Evolutionary conservation across 768 basidiomycete genomes (phyloP).

Genomic region (Coprinopsis sp.): DNA sequence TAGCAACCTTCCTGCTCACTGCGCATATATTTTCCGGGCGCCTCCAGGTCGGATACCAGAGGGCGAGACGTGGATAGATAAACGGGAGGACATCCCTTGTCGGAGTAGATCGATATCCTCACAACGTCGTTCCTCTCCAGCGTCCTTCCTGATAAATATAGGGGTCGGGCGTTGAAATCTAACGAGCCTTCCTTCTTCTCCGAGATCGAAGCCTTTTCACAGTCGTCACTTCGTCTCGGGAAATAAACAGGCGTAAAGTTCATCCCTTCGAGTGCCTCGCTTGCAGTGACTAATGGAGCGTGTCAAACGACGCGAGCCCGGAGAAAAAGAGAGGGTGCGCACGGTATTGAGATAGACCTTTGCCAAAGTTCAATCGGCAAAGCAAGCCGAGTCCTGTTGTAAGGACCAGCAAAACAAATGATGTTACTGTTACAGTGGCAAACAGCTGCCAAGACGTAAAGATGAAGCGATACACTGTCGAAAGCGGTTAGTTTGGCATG

Average conservation of each 20-base stretch:
- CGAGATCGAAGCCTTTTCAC: constrained; percentile 1
- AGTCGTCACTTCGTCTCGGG: constrained; percentile 14
- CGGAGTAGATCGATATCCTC: constrained; percentile 25
- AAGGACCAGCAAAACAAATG: constrained; percentile 36
- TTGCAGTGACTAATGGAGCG: constrained; percentile 31
- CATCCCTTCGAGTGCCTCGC: constrained; percentile 34
- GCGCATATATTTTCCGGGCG: constrained; percentile 3
- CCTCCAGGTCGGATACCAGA: constrained; percentile 20
- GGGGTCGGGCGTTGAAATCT: not conserved
- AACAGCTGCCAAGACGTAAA: constrained; percentile 45
- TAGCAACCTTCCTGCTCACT: constrained; percentile 21
- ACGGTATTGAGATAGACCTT: constrained; percentile 51
- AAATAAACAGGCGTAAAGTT: constrained; percentile 43
- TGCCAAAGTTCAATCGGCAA: constrained; percentile 53
- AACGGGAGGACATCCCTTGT: constrained; percentile 17
- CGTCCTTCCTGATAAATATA: not conserved
- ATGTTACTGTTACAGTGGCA: constrained; percentile 38
- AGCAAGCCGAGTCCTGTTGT: constrained; percentile 40
- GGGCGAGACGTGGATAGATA: constrained; percentile 26
- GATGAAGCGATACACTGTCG: constrained; percentile 38
- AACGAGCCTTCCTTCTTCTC: constrained; percentile 15
- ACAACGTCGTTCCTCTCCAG: constrained; percentile 9
- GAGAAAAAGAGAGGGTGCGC: constrained; percentile 16
- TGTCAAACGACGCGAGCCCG: not conserved
- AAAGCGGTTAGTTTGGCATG: constrained; percentile 1